A percentile compares a stretch with the other conserved stretches of the same genome.
These are phyloP conservation scores for Camelina laxa DNA, from an alignment of 345 rosid genomes.

Conservation along the genomic window DNA sequence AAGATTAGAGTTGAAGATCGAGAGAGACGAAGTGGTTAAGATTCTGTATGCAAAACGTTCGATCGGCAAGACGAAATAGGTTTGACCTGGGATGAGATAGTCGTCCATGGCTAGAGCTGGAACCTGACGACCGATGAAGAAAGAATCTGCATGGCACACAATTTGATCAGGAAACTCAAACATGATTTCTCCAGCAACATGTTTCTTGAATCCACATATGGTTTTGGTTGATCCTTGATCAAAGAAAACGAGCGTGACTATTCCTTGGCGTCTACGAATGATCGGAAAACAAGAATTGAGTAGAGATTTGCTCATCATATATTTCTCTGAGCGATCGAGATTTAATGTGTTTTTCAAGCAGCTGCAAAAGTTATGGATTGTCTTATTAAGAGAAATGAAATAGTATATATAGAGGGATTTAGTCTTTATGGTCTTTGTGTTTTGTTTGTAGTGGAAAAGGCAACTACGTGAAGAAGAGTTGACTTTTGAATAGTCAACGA, in stretches of 20 bases:
- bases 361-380: constrained; percentile 23
- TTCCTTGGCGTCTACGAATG: constrained; percentile 30
- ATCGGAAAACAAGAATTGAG: constrained; percentile 32
- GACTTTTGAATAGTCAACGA: constrained; percentile 42
- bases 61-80: constrained; percentile 82
- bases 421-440: constrained; percentile 34
- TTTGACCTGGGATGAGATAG: constrained; percentile 63
- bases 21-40: constrained; percentile 65
- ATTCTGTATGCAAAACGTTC: constrained; percentile 58
- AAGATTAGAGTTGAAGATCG: constrained; percentile 54
- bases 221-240: constrained; percentile 59
- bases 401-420: constrained; percentile 25
- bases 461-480: constrained; percentile 45
- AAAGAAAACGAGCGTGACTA: constrained; percentile 63
- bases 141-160: constrained; percentile 85
- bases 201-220: constrained; percentile 52
- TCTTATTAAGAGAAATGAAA: constrained; percentile 28
- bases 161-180: constrained; percentile 80
- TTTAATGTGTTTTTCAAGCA: not conserved
- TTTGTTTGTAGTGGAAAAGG: constrained; percentile 28
- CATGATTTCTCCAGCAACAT: constrained; percentile 92
- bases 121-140: constrained; percentile 84
- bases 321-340: not conserved
- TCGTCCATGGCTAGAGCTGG: constrained; percentile 75
- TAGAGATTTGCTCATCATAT: constrained; percentile 67